Percentiles rank a stretch among this genome's conserved stretches.
These are phyloP conservation scores for Pelargonium fulgidum DNA, from an alignment of 441 rosid species.

Conservation along the genomic window DNA sequence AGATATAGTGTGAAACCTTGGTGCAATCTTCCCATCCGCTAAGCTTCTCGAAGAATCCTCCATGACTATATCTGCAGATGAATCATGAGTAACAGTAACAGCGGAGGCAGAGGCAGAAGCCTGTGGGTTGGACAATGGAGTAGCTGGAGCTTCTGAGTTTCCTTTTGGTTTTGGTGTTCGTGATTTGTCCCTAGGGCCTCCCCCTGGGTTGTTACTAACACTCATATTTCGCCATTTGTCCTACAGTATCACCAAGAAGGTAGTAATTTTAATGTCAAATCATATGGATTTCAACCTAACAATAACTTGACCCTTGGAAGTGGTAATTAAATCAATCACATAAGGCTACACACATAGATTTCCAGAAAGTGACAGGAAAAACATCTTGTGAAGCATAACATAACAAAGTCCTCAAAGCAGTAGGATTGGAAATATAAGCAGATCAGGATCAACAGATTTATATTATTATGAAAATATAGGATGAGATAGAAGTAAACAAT, in stretches of 20 bases:
- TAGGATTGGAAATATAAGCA: neutral
- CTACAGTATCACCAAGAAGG: constrained; percentile 18
- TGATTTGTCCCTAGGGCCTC: constrained; percentile 55
- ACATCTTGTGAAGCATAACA: neutral
- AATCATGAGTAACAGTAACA: too few species aligned
- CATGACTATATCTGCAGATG: too few species aligned
- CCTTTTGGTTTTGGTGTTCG: too few species aligned
- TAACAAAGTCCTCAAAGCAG: neutral
- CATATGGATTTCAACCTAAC: neutral
- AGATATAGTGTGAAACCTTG: too few species aligned
- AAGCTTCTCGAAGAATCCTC: too few species aligned
- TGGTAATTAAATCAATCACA: neutral
- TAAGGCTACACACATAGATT: neutral
- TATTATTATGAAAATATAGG: neutral
- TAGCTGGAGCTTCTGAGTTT: too few species aligned
- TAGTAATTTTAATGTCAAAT: neutral
- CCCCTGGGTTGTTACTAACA: constrained; percentile 47
- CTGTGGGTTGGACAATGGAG: too few species aligned
- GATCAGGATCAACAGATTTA: neutral
- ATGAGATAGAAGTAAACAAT: neutral
- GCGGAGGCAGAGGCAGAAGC: too few species aligned
- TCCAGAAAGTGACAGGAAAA: neutral
- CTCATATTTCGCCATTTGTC: constrained; percentile 85
- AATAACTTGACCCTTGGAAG: neutral
- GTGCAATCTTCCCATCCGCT: too few species aligned